Evolutionary conservation across 2,329 filamentous ascomycete genomes (phyloP), one percentile per base, ranked within the genome.

Genomic region (Ilyonectria mors-panacis): DNA sequence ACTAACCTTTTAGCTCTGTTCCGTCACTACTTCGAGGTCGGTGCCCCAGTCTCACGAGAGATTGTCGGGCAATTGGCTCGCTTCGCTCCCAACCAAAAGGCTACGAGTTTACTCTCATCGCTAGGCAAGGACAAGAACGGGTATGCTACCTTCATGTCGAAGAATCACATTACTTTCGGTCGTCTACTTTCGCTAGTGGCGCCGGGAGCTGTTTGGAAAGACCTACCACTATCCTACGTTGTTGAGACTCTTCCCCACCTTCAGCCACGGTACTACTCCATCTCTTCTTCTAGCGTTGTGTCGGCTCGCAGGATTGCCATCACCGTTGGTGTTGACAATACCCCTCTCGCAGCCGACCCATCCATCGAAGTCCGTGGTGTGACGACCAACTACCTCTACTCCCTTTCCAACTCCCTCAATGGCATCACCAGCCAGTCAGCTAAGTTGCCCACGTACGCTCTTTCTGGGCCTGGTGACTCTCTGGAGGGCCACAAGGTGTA

Each of bases 221-320:
- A 68, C 1, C 28, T 79, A 7, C 75, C 77, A 0, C 80, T 92
- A 5, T 82, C 84, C 1, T 83, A 85, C 54, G 87, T 90, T 75
- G 80, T 92, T 7, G 83, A 86, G 57, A 86, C 86, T 73, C 83
- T 91, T 1, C 86, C 87, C 1, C 83, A 84, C 0, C 50, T 73
- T 9, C 68, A 87, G 13, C 82, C 88, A 10, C 86, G 89, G 4
- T 88, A 89, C 67, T 91, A 91, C 76, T 88, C 86, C 7, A 90
- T 91, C 65, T 90, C 88, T 0, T 89, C 87, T 1, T 89, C 88
- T 8, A 82, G 81, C 15, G 78, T 82, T 28, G 70, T 77, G 6
- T 74, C 71, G 6, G 67, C 73, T 6, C 68, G 70, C 28, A 76
- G 58, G 12, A 66, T 76, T 42, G 58, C 74, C 45, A 76, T 76